Evolutionary conservation across 805 yeast species (phyloP).

Genomic region (Millerago galiae): DNA sequence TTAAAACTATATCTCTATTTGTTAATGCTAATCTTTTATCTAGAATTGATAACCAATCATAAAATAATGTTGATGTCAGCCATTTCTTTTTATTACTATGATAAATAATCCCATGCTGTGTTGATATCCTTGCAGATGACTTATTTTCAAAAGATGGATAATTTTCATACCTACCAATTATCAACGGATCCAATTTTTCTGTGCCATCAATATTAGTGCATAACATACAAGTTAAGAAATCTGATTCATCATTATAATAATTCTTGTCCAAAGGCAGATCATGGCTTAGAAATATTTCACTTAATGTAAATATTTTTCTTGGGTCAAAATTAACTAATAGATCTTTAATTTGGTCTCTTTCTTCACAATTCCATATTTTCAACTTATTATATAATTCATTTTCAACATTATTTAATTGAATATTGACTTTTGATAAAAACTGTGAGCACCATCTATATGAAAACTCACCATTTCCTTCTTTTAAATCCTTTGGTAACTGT

Average conservation of each 20-base stretch:
- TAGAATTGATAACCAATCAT: slow-evolving; percentile 52
- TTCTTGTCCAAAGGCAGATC: slow-evolving; percentile 55
- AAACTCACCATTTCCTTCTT: slow-evolving; percentile 62
- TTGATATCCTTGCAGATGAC: slow-evolving; percentile 39
- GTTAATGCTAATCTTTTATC: slow-evolving; percentile 49
- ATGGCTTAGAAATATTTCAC: slow-evolving; percentile 54
- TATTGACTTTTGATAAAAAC: slow-evolving; percentile 39
- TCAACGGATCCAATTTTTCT: slow-evolving; percentile 53
- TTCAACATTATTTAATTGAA: slow-evolving; percentile 41
- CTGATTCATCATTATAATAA: slow-evolving; percentile 35
- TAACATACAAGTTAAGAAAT: slow-evolving; percentile 48
- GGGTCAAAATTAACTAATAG: slow-evolving; percentile 41
- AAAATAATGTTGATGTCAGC: slow-evolving; percentile 57
- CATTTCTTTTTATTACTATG: slow-evolving; percentile 57
- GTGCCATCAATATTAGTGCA: slow-evolving; percentile 59
- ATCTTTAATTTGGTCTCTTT: slow-evolving; percentile 41
- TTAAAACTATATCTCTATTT: slow-evolving; percentile 45
- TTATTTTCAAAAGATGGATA: slow-evolving; percentile 34
- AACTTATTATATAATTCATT: slow-evolving; percentile 38
- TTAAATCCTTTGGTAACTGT: slow-evolving; percentile 43
- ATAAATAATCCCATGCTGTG: slow-evolving; percentile 45
- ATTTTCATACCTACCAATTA: slow-evolving; percentile 52
- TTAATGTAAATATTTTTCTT: slow-evolving; percentile 50
- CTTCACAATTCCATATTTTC: slow-evolving; percentile 58
- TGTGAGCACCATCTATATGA: slow-evolving; percentile 53